Conservation (phyloP, 2,329 filamentous ascomycete species). For the Monilinia laxa region DNA sequence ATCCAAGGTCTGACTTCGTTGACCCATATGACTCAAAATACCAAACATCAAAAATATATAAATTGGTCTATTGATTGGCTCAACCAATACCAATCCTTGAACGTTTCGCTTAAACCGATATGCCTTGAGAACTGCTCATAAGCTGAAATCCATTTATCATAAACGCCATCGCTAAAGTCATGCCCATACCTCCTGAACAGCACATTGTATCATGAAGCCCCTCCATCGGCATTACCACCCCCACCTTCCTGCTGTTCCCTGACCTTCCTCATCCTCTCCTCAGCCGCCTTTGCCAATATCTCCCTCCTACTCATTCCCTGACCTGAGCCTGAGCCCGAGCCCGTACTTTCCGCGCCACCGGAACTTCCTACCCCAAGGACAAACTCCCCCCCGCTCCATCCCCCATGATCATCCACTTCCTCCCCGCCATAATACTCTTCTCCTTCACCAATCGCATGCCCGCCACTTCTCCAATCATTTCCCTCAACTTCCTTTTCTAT, state of each 20-base stretch:
- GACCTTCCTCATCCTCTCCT: conserved; percentile 50
- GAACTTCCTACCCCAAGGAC: conserved; percentile 60
- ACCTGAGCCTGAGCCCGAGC: conserved; percentile 27
- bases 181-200: too few relatives aligned
- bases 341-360: conserved; percentile 43
- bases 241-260: conserved; percentile 31
- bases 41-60: not conserved
- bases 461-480: conserved; percentile 75
- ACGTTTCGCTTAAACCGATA: too few relatives aligned
- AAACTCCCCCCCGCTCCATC: conserved; percentile 78
- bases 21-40: not conserved
- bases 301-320: conserved; percentile 66
- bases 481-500: conserved; percentile 84
- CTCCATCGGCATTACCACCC: not conserved
- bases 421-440: conserved; percentile 55
- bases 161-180: conserved; percentile 11
- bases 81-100: not conserved
- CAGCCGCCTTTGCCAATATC: conserved; percentile 70
- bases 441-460: conserved; percentile 58
- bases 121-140: not conserved
- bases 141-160: not conserved
- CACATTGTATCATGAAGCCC: not conserved
- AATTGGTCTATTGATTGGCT: not conserved
- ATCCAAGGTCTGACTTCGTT: too few relatives aligned
- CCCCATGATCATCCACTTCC: conserved; percentile 65